Percentiles rank a stretch among this genome's conserved stretches.
These are phyloP conservation scores for Kodamaea fungicola DNA, from an alignment of 1,139 yeast species.

Conservation along the genomic window DNA sequence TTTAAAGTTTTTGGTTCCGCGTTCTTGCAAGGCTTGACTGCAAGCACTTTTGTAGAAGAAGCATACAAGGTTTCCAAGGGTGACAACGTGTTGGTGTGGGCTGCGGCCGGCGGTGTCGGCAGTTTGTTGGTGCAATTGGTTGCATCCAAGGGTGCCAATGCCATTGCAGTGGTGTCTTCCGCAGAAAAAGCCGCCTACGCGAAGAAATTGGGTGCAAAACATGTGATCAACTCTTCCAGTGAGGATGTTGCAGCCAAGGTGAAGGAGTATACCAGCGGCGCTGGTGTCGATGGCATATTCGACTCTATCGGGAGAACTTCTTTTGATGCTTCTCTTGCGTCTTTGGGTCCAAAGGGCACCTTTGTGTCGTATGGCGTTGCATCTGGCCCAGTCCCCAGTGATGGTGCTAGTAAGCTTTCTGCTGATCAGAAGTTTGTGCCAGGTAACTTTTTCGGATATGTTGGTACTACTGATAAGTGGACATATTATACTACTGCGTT, in stretches of 20 bases:
- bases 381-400: conserved; percentile 57
- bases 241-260: conserved; percentile 55
- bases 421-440: conserved; percentile 58
- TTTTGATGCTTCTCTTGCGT: conserved; percentile 58
- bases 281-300: conserved; percentile 69
- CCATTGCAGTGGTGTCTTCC: conserved; percentile 79
- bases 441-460: conserved; percentile 1
- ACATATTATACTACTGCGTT: conserved; percentile 48
- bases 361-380: conserved; percentile 79
- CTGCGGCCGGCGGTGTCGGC: conserved; percentile 96
- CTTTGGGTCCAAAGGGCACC: conserved; percentile 67
- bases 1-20: conserved; percentile 57
- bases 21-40: conserved; percentile 73
- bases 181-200: conserved; percentile 60
- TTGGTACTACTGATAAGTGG: conserved; percentile 56
- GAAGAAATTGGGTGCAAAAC: conserved; percentile 70
- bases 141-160: conserved; percentile 62
- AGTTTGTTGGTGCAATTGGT: conserved; percentile 62
- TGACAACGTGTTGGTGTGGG: conserved; percentile 73
- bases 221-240: conserved; percentile 57
- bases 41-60: conserved; percentile 63
- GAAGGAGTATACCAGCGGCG: conserved; percentile 62
- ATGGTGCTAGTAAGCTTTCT: conserved; percentile 58
- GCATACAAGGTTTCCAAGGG: conserved; percentile 62
- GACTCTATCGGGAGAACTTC: conserved; percentile 85